Base-by-base conservation (phyloP, 2,329 filamentous ascomycete species). In the Teratosphaeria destructans region DNA sequence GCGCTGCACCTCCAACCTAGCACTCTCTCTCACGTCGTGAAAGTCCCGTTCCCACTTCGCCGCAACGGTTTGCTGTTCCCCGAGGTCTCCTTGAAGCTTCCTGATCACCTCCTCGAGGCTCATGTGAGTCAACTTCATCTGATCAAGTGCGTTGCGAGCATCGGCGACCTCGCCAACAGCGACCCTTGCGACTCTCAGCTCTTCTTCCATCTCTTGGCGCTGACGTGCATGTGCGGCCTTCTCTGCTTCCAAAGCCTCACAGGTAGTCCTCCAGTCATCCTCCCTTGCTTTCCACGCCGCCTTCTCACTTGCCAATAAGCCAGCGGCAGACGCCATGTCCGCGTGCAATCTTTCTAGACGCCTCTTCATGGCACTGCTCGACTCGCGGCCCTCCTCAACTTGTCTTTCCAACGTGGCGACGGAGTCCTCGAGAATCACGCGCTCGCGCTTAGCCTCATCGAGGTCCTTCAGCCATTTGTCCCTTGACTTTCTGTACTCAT, bases 301-400 rank as follows among this genome's bases (percentile, higher is more conserved):
- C 70, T 92, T 93, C 70, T 97, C 92, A 67, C 89, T 85, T 26
- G 88, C 85, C 62, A 96, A 85, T 62, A 95, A 87, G 54, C 85
- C 84, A 57, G 89, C 86, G 55, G 90, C 89, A 59, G 80, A 80
- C 35, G 85, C 83, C 87, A 97, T 93, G 66, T 96, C 90, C 63
- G 90, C 84, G 74, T 97, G 92, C 47, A 99, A 79, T 61, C 85
- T 85, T 66, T 93, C 84, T 68, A 96, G 88, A 74, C 94, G 95
- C 71, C 80, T 79, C 65, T 90, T 87, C 83, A 95, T 92, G 62
- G 63, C 57, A 37, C 57, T 62, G 5, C 67, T 64, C 19, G 68
- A 68, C 34, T 82, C 85, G 71, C 96, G 90, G 60, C 91, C 87
- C 61, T 95, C 83, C 63, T 87, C 85, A 69, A 92, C 85, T 68